Percentiles rank a stretch among this genome's conserved stretches.
phyloP scores from a whole-genome alignment of 768 basidiomycete genomes.

The Lactarius indigo region DNA sequence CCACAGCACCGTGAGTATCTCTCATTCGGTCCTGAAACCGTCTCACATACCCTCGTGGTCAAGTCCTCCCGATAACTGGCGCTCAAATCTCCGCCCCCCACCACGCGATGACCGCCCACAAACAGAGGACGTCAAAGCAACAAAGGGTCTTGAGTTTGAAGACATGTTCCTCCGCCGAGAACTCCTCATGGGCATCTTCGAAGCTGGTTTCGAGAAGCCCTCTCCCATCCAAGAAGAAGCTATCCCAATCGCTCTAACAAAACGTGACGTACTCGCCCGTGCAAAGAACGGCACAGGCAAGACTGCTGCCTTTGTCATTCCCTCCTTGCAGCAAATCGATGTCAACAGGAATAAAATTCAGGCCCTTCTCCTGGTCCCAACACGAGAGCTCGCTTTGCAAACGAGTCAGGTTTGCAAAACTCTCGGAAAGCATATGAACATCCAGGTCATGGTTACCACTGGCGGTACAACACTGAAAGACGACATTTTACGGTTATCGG shows the following conservation, averaged over 20 bases:
- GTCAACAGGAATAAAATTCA: slow-evolving; percentile 83
- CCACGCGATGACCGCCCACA: slow-evolving; percentile 92
- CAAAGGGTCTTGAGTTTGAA: slow-evolving; percentile 94
- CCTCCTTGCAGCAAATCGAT: slow-evolving; percentile 91
- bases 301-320: slow-evolving; percentile 98
- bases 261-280: slow-evolving; percentile 91
- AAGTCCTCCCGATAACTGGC: slow-evolving; percentile 50
- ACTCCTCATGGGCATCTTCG: slow-evolving; percentile 98
- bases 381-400: slow-evolving; percentile 97
- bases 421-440: slow-evolving; percentile 90
- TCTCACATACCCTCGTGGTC: not conserved
- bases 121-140: slow-evolving; percentile 94
- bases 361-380: slow-evolving; percentile 93
- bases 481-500: slow-evolving; percentile 89
- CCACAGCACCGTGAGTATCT: slow-evolving; percentile 24
- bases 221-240: slow-evolving; percentile 99
- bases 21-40: not conserved
- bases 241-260: slow-evolving; percentile 90
- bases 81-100: slow-evolving; percentile 73
- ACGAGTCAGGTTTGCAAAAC: slow-evolving; percentile 99
- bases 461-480: slow-evolving; percentile 98
- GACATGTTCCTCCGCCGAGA: slow-evolving; percentile 90
- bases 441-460: slow-evolving; percentile 99
- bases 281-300: slow-evolving; percentile 98
- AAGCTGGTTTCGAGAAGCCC: slow-evolving; percentile 95